Evolutionary conservation across 177 flowering plant genomes (phyloP).

Genomic region (Vitis hybrid): DNA sequence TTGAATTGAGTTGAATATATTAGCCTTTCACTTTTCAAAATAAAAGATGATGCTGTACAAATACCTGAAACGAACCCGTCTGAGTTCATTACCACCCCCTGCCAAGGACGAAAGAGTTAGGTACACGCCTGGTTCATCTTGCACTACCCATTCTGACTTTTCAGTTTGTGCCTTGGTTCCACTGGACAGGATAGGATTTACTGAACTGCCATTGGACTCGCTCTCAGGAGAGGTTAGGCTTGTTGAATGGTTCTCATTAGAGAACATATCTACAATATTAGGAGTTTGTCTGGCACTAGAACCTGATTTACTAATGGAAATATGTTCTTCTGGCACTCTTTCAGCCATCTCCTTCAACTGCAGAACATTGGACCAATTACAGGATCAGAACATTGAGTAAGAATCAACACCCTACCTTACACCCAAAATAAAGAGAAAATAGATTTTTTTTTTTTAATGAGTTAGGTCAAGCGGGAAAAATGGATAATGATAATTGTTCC

Average conservation of each 20-base stretch:
- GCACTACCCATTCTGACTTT: slow-evolving; percentile 46
- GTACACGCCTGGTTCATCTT: slow-evolving; percentile 66
- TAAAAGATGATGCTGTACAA: neutral
- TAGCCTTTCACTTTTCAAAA: neutral
- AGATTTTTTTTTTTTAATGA: too few relatives aligned
- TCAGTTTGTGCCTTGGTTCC: slow-evolving; percentile 31
- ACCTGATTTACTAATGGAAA: slow-evolving; percentile 14
- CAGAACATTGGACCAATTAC: slow-evolving; percentile 8
- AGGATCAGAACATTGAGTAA: neutral
- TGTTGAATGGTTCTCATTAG: slow-evolving; percentile 25
- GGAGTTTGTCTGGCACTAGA: slow-evolving; percentile 17
- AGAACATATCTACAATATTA: slow-evolving; percentile 5
- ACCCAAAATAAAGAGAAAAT: neutral
- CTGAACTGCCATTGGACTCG: slow-evolving; percentile 27
- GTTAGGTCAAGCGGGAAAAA: neutral
- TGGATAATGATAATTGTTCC: neutral
- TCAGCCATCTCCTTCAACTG: slow-evolving; percentile 73
- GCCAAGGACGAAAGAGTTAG: slow-evolving; percentile 44
- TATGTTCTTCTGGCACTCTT: slow-evolving; percentile 35
- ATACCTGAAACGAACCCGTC: slow-evolving; percentile 79
- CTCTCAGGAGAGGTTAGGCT: slow-evolving; percentile 19
- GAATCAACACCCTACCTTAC: neutral
- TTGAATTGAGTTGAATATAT: neutral
- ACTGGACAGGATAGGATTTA: slow-evolving; percentile 19
- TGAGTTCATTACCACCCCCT: slow-evolving; percentile 56